Evolutionary conservation across 208 protist genomes (phyloP), one percentile per base, ranked within the genome.

Genomic region (Crithidia sp.): DNA sequence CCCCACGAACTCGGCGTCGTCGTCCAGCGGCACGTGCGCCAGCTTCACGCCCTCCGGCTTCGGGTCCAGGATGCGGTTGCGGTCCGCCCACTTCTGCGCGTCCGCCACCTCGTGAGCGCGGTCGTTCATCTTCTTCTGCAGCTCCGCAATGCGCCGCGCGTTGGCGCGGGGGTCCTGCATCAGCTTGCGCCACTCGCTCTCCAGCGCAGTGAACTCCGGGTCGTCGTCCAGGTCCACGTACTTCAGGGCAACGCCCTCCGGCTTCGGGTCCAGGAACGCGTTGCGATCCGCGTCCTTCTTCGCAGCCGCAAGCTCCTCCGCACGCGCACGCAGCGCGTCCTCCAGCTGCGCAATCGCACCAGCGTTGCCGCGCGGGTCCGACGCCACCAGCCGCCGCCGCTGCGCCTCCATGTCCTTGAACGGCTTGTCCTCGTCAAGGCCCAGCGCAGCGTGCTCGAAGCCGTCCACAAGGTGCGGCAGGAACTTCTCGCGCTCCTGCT

Each of bases 361-460:
- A 10, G 79, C 74, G 76, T 87, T 88, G 16, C 53, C 50, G 43
- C 71, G 67, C 28, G 82, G 79, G 58, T 85, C 82, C 68, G 81
- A 83, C 79, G 87, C 67, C 41, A 58, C 36, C n/a, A 90, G 74
- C 47, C 70, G 64, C n/a, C 87, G 89, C 10, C 86, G 81, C 64
- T 91, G 66, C 49, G 77, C 67, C 74, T 94, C 88, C 72, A 92
- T 49, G 53, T 82, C 72, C 41, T 74, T 81, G 84, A 95, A 94
- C 43, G 72, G 56, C 36, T 58, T 57, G 72, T 95, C 91, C 53
- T 60, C 80, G 76, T 93, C 85, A 14, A 95, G 75, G 16, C 85
- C 87, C 19, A 95, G 71, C 13, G 84, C 76, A 5, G 36, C 37
- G 54, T 12, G 54, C 54, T 57, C 54, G 19, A 57, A 4, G 54